Percentiles rank a stretch among this genome's conserved stretches.
phyloP scores from a whole-genome alignment of 495 filamentous ascomycete genomes.

The Thermochaetoides thermophila region DNA sequence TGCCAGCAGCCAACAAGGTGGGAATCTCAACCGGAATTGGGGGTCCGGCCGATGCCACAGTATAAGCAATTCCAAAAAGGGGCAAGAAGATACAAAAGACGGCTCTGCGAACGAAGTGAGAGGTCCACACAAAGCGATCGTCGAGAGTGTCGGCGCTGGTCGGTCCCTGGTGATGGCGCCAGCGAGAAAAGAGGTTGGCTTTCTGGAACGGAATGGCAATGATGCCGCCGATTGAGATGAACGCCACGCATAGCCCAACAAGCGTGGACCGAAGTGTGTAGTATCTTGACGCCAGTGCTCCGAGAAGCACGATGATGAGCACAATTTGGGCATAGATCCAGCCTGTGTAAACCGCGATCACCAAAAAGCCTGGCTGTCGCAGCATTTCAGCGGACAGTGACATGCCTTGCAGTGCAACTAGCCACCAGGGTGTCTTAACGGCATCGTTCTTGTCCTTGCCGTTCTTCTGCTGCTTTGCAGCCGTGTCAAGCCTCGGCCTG shows the following conservation, averaged over 20 bases:
- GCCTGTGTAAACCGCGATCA: slow-evolving; percentile 56
- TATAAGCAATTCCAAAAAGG: slow-evolving; percentile 47
- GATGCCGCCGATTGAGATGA: slow-evolving; percentile 50
- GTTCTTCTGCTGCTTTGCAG: slow-evolving; percentile 49
- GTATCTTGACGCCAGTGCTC: slow-evolving; percentile 45
- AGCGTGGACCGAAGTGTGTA: slow-evolving; percentile 46
- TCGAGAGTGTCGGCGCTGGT: slow-evolving; percentile 46
- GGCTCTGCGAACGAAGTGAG: slow-evolving; percentile 50
- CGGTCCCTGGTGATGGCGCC: slow-evolving; percentile 37
- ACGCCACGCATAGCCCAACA: slow-evolving; percentile 47
- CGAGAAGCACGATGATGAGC: slow-evolving; percentile 54
- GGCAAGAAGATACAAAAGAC: slow-evolving; percentile 52
- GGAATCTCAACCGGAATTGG: slow-evolving; percentile 44
- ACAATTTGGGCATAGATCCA: slow-evolving; percentile 67
- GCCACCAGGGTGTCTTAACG: slow-evolving; percentile 52
- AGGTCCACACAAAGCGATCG: slow-evolving; percentile 45
- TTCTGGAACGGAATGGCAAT: slow-evolving; percentile 56
- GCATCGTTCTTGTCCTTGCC: slow-evolving; percentile 65
- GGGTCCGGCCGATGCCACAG: slow-evolving; percentile 44
- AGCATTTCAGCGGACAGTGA: slow-evolving; percentile 51
- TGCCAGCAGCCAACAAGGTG: slow-evolving; percentile 47
- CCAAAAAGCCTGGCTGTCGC: slow-evolving; percentile 50
- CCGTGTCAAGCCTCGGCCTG: slow-evolving; percentile 42
- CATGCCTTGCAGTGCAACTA: slow-evolving; percentile 60
- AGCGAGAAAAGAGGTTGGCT: slow-evolving; percentile 48